Base-by-base conservation (phyloP, 345 rosid genomes). In the Triadica sebifera region DNA sequence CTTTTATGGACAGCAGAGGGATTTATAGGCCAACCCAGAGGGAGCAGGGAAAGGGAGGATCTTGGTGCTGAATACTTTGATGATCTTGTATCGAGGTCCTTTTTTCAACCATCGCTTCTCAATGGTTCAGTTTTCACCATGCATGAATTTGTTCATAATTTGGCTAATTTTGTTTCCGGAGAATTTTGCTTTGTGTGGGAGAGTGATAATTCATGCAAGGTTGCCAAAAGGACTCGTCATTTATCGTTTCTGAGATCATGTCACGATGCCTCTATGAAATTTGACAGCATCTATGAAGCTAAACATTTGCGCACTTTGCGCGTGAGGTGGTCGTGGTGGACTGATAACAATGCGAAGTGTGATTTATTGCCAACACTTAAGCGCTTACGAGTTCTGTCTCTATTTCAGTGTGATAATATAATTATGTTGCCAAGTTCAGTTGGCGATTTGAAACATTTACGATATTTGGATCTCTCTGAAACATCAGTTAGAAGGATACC, bases 131-230 rank as follows among this genome's bases (percentile, higher is more conserved):
- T n/a, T 19, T 82, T 79, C 11, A 38, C 70, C 3, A 85, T 81
- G 88, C 87, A 82, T 67, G 86, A 85, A 25, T 79, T 78, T 57
- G 46, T 85, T 59, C 72, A 38, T 29, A 84, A 85, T 59, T 74
- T 85, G 19, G 75, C 86, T 61, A 76, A 74, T 8, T 79, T 57
- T 83, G 85, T 82, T 10, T 65, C 74, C 0, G 74, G 75, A 19
- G 75, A 77, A 4, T 65, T 53, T 59, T 77, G 84, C 72, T 71
- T 73, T 69, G 75, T 75, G 41, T 64, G 71, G 72, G 85, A 81
- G 56, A 66, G 63, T 56, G 74, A 59, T 55, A 46, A 39, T 70
- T 74, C 63, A 75, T 8, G 38, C 39, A 45, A 46, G 49, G 22
- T 77, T 72, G 43, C 77, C 5, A 70, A 63, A 17, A 83, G 38